Evolutionary conservation across 805 yeast genomes (phyloP).

Genomic region (Lipomyces chichibuensis): DNA sequence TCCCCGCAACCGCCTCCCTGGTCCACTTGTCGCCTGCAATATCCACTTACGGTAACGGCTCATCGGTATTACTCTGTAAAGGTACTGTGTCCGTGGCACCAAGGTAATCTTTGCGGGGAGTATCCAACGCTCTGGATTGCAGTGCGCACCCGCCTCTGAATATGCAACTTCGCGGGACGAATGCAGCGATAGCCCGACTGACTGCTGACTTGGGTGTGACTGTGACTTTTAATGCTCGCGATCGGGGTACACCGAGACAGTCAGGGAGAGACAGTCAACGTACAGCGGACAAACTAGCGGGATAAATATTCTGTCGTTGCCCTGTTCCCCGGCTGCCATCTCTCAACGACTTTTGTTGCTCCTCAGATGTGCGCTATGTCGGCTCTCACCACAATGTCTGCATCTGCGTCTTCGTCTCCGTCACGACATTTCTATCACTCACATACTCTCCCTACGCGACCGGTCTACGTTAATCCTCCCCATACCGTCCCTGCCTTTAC

Average conservation of each 20-base stretch:
- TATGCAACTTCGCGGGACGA: background rate
- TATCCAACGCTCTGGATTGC: constrained; percentile 1
- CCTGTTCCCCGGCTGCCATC: background rate
- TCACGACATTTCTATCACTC: background rate
- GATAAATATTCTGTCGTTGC: background rate
- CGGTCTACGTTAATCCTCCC: background rate
- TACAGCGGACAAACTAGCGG: background rate
- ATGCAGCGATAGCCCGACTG: background rate
- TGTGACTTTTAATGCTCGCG: background rate
- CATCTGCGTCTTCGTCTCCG: background rate
- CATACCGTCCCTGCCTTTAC: background rate
- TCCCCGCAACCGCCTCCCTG: background rate
- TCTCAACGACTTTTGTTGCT: background rate
- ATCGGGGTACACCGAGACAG: background rate
- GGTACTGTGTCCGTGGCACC: background rate
- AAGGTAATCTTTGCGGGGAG: background rate
- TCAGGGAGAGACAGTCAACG: background rate
- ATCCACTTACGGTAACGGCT: no score
- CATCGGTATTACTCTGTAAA: background rate
- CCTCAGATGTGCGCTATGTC: background rate
- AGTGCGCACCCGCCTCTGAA: background rate
- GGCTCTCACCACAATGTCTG: background rate
- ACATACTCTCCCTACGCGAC: background rate
- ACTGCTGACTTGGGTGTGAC: background rate
- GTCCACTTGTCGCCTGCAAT: background rate